Evolutionary conservation across 2,329 filamentous ascomycete genomes (phyloP), one percentile per base, ranked within the genome.

Genomic region (Neonectria punicea): DNA sequence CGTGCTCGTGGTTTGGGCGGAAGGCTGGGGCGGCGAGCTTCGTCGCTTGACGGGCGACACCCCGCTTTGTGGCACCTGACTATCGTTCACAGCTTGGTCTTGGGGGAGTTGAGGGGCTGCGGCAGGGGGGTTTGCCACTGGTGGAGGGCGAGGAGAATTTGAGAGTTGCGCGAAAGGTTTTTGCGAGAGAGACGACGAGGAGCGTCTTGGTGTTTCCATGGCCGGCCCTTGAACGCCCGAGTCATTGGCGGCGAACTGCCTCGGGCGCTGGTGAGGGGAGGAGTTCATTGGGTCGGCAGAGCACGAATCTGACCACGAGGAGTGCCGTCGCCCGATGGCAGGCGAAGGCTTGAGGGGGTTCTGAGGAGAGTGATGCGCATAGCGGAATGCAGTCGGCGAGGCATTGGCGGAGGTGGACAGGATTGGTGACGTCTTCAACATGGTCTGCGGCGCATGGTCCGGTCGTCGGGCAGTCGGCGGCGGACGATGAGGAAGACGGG

Each of bases 381-480:
- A 76, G 70, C 71, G 80, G 77, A 78, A 84, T 78, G 72, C 81
- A 72, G 79, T 79, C 67, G 85, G 84, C 55, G 86, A 87, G 75
- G 83, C 81, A 82, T 83, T 86, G 79, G 83, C 80, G 71, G 84
- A 81, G 74, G 79, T 78, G 76, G 83, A 76, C 74, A 84, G 79
- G 70, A 84, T 80, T 66, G 85, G 85, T 74, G 86, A 87, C 75
- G 85, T 86, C 78, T 85, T 86, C 84, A 88, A 84, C 86, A 88
- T 88, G 82, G 79, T 86, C 81, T 79, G 79, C 79, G 79, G 78
- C 79, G 79, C 83, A 84, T 85, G 77, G 79, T 85, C 77, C 34
- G 66, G 68, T 57, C 61, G 54, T 71, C 49, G 43, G 63, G 44
- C 32, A 50, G 67, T 64, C 56, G 58, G 63, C 43, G 61, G 66